phyloP scores from a whole-genome alignment of 306 rosid species.

The Spatholobus suberectus region DNA sequence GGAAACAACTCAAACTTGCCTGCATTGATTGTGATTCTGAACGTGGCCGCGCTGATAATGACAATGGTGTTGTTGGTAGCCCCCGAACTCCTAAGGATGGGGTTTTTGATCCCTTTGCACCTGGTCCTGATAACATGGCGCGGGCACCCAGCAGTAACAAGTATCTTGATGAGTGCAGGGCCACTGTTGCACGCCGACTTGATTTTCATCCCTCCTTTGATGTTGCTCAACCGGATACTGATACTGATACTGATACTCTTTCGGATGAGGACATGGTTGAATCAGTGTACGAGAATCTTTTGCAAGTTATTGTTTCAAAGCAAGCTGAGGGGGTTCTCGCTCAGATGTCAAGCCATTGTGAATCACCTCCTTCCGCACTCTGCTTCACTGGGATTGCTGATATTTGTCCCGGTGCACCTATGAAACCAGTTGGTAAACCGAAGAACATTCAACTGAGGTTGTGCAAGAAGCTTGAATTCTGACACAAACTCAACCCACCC shows the following conservation, averaged over 20 bases:
- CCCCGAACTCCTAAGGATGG: constrained; percentile 74
- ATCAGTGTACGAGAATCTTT: constrained; percentile 60
- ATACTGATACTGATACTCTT: too few species aligned
- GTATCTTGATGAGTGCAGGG: constrained; percentile 41
- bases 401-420: constrained; percentile 73
- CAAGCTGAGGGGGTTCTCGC: constrained; percentile 53
- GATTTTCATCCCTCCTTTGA: constrained; percentile 49
- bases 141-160: constrained; percentile 61
- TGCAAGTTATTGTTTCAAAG: constrained; percentile 64
- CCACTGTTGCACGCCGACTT: constrained; percentile 60
- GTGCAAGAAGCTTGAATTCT: constrained; percentile 82
- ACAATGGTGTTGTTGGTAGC: constrained; percentile 29
- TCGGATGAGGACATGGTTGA: constrained; percentile 71
- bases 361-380: constrained; percentile 51
- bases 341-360: constrained; percentile 40
- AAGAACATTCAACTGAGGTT: constrained; percentile 54
- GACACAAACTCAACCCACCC: constrained; percentile 36
- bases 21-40: constrained; percentile 30
- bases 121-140: constrained; percentile 58
- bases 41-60: neutral
- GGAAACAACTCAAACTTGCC: constrained; percentile 40
- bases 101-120: constrained; percentile 81
- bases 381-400: constrained; percentile 51
- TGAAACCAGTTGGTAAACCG: constrained; percentile 28
- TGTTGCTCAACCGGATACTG: neutral